phyloP scores from a whole-genome alignment of 768 basidiomycete genomes.

The Lyophyllum atratum region DNA sequence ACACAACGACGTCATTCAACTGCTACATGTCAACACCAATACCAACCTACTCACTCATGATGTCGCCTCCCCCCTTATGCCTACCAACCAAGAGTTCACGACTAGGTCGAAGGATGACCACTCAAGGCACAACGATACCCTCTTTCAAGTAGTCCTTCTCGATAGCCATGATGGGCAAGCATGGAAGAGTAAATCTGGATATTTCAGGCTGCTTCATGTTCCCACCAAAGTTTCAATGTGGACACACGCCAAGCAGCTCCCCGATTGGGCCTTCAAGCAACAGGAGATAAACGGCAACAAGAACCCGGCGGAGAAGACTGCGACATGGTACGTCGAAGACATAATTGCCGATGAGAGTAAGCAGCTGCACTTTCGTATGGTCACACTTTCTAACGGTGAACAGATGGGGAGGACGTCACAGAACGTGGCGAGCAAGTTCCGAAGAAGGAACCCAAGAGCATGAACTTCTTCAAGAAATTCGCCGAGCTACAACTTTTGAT shows the following conservation, averaged over 20 bases:
- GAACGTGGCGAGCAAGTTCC: conserved; percentile 54
- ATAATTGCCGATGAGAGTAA: conserved; percentile 74
- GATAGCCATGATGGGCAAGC: conserved; percentile 78
- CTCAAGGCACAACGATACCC: conserved; percentile 81
- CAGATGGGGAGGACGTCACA: conserved; percentile 56
- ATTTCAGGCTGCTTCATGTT: conserved; percentile 89
- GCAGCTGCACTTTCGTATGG: conserved; percentile 25
- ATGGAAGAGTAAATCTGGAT: conserved; percentile 92
- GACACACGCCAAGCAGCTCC: conserved; percentile 84
- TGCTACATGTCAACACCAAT: conserved; percentile 86
- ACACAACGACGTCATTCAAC: conserved; percentile 85
- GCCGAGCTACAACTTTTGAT: conserved; percentile 91
- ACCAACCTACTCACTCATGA: conserved; percentile 90
- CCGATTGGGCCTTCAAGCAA: conserved; percentile 97
- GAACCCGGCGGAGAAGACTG: conserved; percentile 77
- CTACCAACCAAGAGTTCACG: conserved; percentile 98
- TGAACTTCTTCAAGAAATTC: conserved; percentile 96
- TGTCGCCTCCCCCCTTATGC: conserved; percentile 94
- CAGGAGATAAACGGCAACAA: conserved; percentile 99
- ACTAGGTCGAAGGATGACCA: conserved; percentile 84
- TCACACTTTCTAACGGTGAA: conserved; percentile 7
- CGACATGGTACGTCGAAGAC: conserved; percentile 88
- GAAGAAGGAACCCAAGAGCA: conserved; percentile 70
- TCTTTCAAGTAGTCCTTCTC: conserved; percentile 76
- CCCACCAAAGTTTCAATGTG: conserved; percentile 92